Evolutionary conservation across 2,329 filamentous ascomycete genomes (phyloP).

Genomic region (Scedosporium apiospermum): DNA sequence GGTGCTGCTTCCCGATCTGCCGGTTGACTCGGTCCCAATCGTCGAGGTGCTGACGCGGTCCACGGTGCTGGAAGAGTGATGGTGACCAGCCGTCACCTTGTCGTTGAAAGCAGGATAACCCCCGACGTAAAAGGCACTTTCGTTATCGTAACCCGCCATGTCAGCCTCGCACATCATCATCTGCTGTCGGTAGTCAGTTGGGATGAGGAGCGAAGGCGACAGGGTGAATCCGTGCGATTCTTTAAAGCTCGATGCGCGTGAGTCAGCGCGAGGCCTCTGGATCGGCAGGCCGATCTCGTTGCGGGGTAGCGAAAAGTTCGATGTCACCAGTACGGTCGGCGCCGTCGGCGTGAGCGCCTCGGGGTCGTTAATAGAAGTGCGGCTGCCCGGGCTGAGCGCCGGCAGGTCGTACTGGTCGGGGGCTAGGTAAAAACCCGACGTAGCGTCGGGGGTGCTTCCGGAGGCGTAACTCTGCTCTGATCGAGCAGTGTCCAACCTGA

Average conservation of each 20-base stretch:
- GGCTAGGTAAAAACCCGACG: not conserved
- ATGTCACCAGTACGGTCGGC: conserved; percentile 23
- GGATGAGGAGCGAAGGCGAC: conserved; percentile 54
- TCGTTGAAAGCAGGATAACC: conserved; percentile 11
- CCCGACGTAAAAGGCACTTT: conserved; percentile 12
- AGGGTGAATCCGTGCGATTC: conserved; percentile 50
- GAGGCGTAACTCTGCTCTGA: not conserved
- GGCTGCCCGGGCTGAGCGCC: conserved; percentile 19
- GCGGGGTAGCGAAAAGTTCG: conserved; percentile 44
- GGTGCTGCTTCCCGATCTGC: conserved; percentile 35
- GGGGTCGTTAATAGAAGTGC: conserved; percentile 17
- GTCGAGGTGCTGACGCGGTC: conserved; percentile 47
- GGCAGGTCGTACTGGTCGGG: conserved; percentile 6
- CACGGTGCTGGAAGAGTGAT: conserved; percentile 21
- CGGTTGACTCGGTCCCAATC: conserved; percentile 37
- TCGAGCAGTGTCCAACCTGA: not conserved
- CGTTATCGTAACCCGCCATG: conserved; percentile 8
- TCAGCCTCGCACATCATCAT: conserved; percentile 29
- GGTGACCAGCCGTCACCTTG: conserved; percentile 16
- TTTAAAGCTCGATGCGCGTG: conserved; percentile 44
- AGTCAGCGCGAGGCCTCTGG: conserved; percentile 22
- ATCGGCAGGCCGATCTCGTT: conserved; percentile 21
- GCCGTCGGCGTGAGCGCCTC: conserved; percentile 36
- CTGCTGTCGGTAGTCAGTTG: conserved; percentile 47
- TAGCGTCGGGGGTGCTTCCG: conserved; percentile 1